Percentiles rank a stretch among this genome's conserved stretches.
phyloP scores from a whole-genome alignment of 257 asterid genomes.

The Nicotiana noctiflora region DNA sequence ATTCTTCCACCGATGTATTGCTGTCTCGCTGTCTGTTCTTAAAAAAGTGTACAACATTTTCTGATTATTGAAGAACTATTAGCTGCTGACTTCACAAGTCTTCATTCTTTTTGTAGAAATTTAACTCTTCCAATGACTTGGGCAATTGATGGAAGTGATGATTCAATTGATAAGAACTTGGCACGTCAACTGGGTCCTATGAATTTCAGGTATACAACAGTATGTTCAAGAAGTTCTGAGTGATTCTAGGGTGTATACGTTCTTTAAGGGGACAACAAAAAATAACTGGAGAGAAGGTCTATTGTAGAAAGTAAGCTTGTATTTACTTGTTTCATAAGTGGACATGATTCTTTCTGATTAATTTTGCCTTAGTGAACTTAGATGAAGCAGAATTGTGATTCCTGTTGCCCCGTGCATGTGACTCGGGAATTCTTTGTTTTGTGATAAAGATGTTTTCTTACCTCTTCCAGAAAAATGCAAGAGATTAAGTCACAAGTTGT shows the following conservation, averaged over 20 bases:
- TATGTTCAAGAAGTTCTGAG: neutral
- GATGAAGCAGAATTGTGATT: neutral
- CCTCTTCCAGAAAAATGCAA: slow-evolving; percentile 67
- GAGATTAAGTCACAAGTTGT: slow-evolving; percentile 51
- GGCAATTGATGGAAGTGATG: slow-evolving; percentile 9
- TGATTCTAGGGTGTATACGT: neutral
- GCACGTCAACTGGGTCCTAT: neutral
- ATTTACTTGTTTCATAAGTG: neutral
- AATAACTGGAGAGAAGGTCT: neutral
- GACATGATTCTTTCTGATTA: neutral
- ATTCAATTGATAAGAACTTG: neutral
- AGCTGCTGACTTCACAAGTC: neutral
- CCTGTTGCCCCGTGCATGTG: neutral
- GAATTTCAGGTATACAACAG: neutral
- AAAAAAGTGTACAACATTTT: neutral
- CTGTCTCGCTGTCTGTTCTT: neutral
- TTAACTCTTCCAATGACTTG: slow-evolving; percentile 20
- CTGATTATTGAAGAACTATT: neutral
- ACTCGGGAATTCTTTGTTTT: neutral
- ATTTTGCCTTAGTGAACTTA: neutral
- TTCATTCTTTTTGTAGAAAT: slow-evolving; percentile 11
- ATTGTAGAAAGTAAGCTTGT: neutral
- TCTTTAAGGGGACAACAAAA: neutral
- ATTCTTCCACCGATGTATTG: neutral
- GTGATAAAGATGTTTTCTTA: neutral